A percentile compares a stretch with the other conserved stretches of the same genome.
phyloP scores from a whole-genome alignment of 2,329 filamentous ascomycete species.

The Rachicladosporium sp. region DNA sequence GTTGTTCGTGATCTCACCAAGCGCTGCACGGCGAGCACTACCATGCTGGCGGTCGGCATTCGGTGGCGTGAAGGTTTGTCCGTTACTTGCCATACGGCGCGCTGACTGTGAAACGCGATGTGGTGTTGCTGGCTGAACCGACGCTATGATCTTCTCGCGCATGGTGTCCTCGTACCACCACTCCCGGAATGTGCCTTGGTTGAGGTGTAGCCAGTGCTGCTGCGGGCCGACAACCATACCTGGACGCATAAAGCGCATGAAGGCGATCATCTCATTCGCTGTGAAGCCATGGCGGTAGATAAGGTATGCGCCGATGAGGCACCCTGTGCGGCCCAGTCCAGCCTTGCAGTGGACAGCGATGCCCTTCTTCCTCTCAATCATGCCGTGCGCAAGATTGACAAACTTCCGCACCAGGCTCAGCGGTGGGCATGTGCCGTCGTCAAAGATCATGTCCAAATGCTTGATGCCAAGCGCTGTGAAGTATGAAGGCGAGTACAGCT shows the following conservation, averaged over 20 bases:
- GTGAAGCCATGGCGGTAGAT: constrained; percentile 97
- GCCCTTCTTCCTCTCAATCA: constrained; percentile 78
- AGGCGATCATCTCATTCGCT: constrained; percentile 71
- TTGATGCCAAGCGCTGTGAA: constrained; percentile 91
- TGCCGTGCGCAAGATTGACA: constrained; percentile 86
- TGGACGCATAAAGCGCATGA: constrained; percentile 97
- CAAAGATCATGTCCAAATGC: constrained; percentile 98
- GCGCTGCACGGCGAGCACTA: constrained; percentile 55
- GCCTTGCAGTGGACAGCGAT: constrained; percentile 99
- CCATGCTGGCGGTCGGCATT: constrained; percentile 54
- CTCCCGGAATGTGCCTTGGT: constrained; percentile 93
- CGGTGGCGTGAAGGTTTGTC: constrained; percentile 70
- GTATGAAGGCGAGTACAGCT: constrained; percentile 91
- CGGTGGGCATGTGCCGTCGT: constrained; percentile 90
- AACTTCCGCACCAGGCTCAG: constrained; percentile 85
- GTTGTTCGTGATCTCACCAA: constrained; percentile 90
- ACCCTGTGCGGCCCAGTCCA: constrained; percentile 86
- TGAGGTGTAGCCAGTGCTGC: constrained; percentile 96
- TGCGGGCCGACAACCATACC: constrained; percentile 98
- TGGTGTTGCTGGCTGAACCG: constrained; percentile 42
- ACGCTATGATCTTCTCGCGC: constrained; percentile 65
- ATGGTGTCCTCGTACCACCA: constrained; percentile 80
- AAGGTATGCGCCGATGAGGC: constrained; percentile 90
- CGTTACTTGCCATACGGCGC: constrained; percentile 45
- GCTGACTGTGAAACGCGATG: constrained; percentile 38